A percentile compares a stretch with the other conserved stretches of the same genome.
Conservation (phyloP, 2,329 filamentous ascomycete species). For the Phyllosticta citribraziliensis region DNA sequence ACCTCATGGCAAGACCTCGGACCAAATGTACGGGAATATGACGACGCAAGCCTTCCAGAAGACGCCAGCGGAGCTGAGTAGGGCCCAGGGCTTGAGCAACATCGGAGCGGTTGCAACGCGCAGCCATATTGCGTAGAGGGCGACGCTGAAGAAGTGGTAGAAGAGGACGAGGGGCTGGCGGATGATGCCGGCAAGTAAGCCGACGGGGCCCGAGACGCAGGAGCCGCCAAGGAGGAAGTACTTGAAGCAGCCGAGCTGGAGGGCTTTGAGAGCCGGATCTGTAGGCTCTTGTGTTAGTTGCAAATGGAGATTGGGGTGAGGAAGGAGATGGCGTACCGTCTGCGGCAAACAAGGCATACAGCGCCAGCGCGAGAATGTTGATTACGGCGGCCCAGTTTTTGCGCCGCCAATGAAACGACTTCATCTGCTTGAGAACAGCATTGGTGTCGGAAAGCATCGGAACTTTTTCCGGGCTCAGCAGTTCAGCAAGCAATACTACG, state of each 20-base stretch:
- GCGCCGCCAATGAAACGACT: conserved; percentile 73
- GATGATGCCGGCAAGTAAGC: conserved; percentile 73
- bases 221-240: conserved; percentile 74
- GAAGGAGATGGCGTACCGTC: conserved; percentile 39
- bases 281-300: not conserved
- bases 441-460: conserved; percentile 58
- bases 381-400: conserved; percentile 79
- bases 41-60: conserved; percentile 74
- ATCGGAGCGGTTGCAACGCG: conserved; percentile 39
- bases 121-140: conserved; percentile 78
- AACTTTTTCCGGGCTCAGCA: conserved; percentile 61
- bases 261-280: conserved; percentile 62
- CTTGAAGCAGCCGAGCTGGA: conserved; percentile 83
- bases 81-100: conserved; percentile 35
- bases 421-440: conserved; percentile 59
- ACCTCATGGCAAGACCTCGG: conserved; percentile 44
- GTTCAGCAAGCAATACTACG: conserved; percentile 63
- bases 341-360: conserved; percentile 87
- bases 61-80: conserved; percentile 58
- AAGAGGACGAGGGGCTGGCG: conserved; percentile 67
- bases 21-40: conserved; percentile 71
- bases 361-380: conserved; percentile 93
- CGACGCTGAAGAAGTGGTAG: conserved; percentile 91
- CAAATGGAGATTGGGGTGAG: too few species aligned
- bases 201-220: conserved; percentile 67